Evolutionary conservation across 108 stramenopile genomes (phyloP).

Genomic region (Parmales sp.): DNA sequence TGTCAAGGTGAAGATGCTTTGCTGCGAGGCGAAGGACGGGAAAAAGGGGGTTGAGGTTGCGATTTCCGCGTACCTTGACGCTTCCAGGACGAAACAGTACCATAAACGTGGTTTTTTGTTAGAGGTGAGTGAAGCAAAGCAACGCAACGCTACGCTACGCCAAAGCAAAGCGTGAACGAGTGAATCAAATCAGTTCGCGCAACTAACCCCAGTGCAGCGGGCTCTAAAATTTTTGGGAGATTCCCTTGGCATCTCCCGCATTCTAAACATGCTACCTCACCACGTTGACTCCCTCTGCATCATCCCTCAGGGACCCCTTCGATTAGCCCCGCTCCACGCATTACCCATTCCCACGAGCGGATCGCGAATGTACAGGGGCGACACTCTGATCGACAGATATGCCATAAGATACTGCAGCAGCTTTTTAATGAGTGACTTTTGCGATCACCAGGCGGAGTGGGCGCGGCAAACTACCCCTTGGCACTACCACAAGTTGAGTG

Average conservation of each 20-base stretch:
- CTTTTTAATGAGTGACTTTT: neutral
- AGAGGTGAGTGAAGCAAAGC: too few relatives aligned
- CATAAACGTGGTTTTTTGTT: conserved; percentile 2
- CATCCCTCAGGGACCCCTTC: neutral
- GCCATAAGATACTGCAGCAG: neutral
- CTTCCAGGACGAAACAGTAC: conserved; percentile 1
- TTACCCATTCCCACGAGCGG: neutral
- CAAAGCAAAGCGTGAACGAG: too few relatives aligned
- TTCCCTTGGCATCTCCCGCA: neutral
- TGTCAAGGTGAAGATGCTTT: conserved; percentile 7
- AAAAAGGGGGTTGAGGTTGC: conserved; percentile 5
- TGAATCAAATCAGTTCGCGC: too few relatives aligned
- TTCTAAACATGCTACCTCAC: neutral
- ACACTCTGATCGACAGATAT: neutral
- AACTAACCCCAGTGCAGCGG: too few relatives aligned
- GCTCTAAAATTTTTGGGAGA: neutral
- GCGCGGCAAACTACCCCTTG: neutral
- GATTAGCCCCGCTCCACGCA: conserved; percentile 4
- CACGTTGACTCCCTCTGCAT: conserved; percentile 7
- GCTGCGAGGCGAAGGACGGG: conserved; percentile 6
- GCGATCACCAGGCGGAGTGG: neutral
- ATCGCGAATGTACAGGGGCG: neutral
- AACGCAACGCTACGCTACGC: too few relatives aligned
- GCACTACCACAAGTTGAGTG: neutral
- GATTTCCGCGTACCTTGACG: conserved; percentile 3